These are phyloP conservation scores for Lichina pygmaea DNA, from an alignment of 495 filamentous ascomycete species.

Conservation along the genomic window DNA sequence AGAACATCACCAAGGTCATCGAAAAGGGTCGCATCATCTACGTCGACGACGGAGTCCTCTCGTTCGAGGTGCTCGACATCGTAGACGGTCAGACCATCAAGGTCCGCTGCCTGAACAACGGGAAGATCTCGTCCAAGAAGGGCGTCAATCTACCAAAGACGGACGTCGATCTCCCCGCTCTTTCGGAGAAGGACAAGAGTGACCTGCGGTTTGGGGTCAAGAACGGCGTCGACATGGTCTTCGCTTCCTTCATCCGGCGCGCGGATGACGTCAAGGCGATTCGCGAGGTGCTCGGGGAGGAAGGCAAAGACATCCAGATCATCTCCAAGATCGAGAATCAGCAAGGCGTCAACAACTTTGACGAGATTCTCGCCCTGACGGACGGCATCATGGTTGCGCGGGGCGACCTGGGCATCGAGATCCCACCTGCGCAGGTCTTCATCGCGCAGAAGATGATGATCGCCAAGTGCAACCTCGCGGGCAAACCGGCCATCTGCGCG, in stretches of 20 bases:
- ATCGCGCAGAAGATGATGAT: constrained; percentile 99
- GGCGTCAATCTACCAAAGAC: constrained; percentile 97
- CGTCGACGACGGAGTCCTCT: constrained; percentile 91
- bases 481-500: constrained; percentile 92
- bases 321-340: constrained; percentile 99
- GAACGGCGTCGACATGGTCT: constrained; percentile 97
- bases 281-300: constrained; percentile 68
- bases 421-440: constrained; percentile 93
- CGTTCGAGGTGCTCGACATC: constrained; percentile 75
- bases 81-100: constrained; percentile 69
- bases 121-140: constrained; percentile 93
- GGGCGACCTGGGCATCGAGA: constrained; percentile 96
- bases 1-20: constrained; percentile 99
- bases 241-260: constrained; percentile 90
- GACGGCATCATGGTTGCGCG: constrained; percentile 99
- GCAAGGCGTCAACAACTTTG: constrained; percentile 97
- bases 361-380: constrained; percentile 84
- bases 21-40: constrained; percentile 81
- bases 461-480: constrained; percentile 97
- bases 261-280: constrained; percentile 80
- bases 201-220: constrained; percentile 88
- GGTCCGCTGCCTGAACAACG: constrained; percentile 75
- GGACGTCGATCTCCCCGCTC: constrained; percentile 87
- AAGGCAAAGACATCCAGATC: constrained; percentile 94
- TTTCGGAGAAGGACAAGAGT: constrained; percentile 93